Conservation (phyloP, 2,329 filamentous ascomycete genomes). For the Colletotrichum noveboracense region DNA sequence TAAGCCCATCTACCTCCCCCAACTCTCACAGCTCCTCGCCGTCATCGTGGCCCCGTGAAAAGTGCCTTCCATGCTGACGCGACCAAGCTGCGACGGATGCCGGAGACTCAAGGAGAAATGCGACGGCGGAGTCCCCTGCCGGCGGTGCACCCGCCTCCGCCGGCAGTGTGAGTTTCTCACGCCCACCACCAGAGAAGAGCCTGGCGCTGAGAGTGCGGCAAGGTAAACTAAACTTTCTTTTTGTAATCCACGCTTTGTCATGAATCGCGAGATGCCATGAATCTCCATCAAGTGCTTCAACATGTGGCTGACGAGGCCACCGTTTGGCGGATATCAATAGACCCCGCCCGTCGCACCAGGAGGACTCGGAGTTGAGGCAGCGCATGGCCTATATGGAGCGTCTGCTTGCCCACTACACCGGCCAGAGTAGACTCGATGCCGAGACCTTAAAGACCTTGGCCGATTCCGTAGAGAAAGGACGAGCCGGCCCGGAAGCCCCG, state of each 20-base stretch:
- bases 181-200: constrained; percentile 33
- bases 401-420: constrained; percentile 51
- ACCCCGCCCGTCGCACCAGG: constrained; percentile 6
- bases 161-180: constrained; percentile 54
- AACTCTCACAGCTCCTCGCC: neutral
- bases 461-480: constrained; percentile 43
- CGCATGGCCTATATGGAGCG: constrained; percentile 45
- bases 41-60: neutral
- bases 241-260: neutral
- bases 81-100: constrained; percentile 56
- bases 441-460: constrained; percentile 45
- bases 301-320: constrained; percentile 12
- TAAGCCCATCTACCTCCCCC: neutral
- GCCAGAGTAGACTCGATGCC: constrained; percentile 46
- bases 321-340: neutral
- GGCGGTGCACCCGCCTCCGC: constrained; percentile 55
- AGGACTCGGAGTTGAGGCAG: constrained; percentile 22
- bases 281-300: constrained; percentile 1
- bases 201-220: constrained; percentile 10
- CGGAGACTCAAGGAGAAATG: constrained; percentile 62
- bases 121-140: constrained; percentile 59
- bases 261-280: neutral
- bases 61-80: constrained; percentile 14
- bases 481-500: constrained; percentile 5
- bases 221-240: neutral